phyloP scores from a whole-genome alignment of 495 filamentous ascomycete species.

The Annulohypoxylon moriforme region DNA sequence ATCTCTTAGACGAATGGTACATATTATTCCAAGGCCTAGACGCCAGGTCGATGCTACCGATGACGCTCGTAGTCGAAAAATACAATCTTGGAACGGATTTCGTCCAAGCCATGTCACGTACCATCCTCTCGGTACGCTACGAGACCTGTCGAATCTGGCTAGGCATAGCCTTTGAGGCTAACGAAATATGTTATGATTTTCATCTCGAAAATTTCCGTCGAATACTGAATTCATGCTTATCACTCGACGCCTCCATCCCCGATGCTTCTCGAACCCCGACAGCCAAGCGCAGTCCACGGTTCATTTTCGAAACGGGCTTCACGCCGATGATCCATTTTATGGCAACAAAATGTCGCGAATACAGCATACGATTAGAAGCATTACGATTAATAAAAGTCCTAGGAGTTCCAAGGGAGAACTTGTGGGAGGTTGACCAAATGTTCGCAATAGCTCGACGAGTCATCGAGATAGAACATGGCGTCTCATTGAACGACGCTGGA shows the following conservation, averaged over 20 bases:
- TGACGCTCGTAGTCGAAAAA: background rate
- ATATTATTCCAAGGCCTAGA: slow-evolving; percentile 37
- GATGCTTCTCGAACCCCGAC: slow-evolving; percentile 23
- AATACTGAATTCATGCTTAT: slow-evolving; percentile 33
- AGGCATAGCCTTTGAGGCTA: slow-evolving; percentile 35
- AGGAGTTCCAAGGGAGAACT: slow-evolving; percentile 38
- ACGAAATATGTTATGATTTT: slow-evolving; percentile 47
- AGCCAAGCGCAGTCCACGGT: slow-evolving; percentile 43
- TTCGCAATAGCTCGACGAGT: slow-evolving; percentile 43
- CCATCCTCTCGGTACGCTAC: slow-evolving; percentile 29
- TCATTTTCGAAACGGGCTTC: slow-evolving; percentile 60
- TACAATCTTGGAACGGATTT: slow-evolving; percentile 3
- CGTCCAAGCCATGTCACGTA: slow-evolving; percentile 17
- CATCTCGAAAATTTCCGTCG: slow-evolving; percentile 39
- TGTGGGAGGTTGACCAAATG: slow-evolving; percentile 48
- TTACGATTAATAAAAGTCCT: slow-evolving; percentile 41
- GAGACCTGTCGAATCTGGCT: slow-evolving; percentile 45
- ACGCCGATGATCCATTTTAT: slow-evolving; percentile 58
- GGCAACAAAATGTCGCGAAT: slow-evolving; percentile 56
- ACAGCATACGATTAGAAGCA: slow-evolving; percentile 53
- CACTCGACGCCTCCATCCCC: slow-evolving; percentile 22
- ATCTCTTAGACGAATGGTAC: slow-evolving; percentile 41
- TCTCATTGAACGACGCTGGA: slow-evolving; percentile 24
- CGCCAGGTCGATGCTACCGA: slow-evolving; percentile 3
- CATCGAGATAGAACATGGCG: slow-evolving; percentile 52